Conservation (phyloP, 768 basidiomycete genomes). For the Lyophyllum semitale region DNA sequence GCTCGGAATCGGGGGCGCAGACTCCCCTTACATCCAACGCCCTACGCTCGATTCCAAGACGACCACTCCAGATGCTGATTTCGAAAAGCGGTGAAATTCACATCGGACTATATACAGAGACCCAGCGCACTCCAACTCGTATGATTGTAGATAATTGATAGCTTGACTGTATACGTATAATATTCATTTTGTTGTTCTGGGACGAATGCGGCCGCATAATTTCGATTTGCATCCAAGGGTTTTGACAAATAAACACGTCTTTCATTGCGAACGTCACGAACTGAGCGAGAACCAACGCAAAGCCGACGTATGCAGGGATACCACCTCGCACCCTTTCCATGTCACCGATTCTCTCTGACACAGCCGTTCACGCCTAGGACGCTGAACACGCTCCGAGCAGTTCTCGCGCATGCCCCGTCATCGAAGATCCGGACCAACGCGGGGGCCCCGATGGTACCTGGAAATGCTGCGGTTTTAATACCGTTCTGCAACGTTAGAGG, state of each 20-base stretch:
- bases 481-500: constrained; percentile 76
- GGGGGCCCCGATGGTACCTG: neutral
- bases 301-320: neutral
- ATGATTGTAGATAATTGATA: neutral
- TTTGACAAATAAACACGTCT: neutral
- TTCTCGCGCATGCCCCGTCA: constrained; percentile 9
- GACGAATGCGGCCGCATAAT: neutral
- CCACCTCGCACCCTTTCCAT: constrained; percentile 6
- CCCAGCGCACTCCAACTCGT: neutral
- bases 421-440: constrained; percentile 10
- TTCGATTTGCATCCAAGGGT: neutral
- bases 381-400: constrained; percentile 30
- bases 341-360: constrained; percentile 28
- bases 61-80: neutral
- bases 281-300: neutral
- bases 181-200: neutral
- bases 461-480: constrained; percentile 71
- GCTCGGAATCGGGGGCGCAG: constrained; percentile 2
- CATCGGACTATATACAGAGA: neutral
- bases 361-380: constrained; percentile 42
- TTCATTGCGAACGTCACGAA: no score
- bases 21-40: constrained; percentile 4
- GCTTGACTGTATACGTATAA: neutral
- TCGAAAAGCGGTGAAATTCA: neutral
- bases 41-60: neutral